These are phyloP conservation scores for Dioscorea alata DNA, from an alignment of 106 monocot genomes.

Conservation along the genomic window DNA sequence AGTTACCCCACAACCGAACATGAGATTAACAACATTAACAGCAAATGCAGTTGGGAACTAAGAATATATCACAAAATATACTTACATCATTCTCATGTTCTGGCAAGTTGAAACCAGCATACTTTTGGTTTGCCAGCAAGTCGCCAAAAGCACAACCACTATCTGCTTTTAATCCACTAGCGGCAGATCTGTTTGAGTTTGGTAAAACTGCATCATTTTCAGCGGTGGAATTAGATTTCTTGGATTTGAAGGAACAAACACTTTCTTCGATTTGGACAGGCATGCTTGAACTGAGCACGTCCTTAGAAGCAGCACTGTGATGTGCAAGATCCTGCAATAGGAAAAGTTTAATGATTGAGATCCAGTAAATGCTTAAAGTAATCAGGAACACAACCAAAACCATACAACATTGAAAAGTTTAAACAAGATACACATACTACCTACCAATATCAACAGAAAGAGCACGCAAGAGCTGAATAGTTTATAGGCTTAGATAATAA, in stretches of 20 bases:
- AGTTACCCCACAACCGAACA: too few species aligned
- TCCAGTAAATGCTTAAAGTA: background rate
- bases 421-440: background rate
- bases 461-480: too few species aligned
- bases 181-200: conserved; percentile 18
- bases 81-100: conserved; percentile 39
- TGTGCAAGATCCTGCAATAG: background rate
- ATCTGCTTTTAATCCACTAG: conserved; percentile 32
- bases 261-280: conserved; percentile 54
- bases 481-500: too few species aligned
- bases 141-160: conserved; percentile 13
- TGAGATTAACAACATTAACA: too few species aligned
- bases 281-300: conserved; percentile 22
- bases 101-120: conserved; percentile 19
- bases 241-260: conserved; percentile 55
- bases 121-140: conserved; percentile 18
- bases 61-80: background rate
- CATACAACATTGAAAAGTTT: background rate
- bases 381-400: background rate
- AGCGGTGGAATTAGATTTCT: conserved; percentile 24
- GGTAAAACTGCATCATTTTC: conserved; percentile 16
- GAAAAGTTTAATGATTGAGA: background rate
- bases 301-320: conserved; percentile 20
- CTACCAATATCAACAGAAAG: too few species aligned
- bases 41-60: too few species aligned